Evolutionary conservation across 2,329 filamentous ascomycete genomes (phyloP), one percentile per base, ranked within the genome.

Genomic region (Beauveria pseudobassiana): DNA sequence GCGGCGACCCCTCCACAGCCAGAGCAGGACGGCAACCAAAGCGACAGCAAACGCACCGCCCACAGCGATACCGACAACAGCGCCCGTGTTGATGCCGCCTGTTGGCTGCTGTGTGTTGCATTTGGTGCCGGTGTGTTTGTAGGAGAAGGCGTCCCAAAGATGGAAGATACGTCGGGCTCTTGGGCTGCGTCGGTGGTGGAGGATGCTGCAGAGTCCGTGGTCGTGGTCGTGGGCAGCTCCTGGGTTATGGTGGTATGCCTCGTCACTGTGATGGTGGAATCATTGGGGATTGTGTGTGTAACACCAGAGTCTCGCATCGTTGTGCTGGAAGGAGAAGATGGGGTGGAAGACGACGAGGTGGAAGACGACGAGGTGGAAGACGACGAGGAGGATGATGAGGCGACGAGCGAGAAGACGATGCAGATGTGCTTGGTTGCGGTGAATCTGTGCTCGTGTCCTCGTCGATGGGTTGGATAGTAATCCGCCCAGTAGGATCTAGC

Each of bases 251-350:
- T 62, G n/a, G 73, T 76, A 56, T 73, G 72, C 46, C 62, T 71
- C 10, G 72, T 76, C 18, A 75, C 62, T 1, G 74, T 76, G 49
- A 76, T 66, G 43, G 69, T 65, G 3, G 69, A 67, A 40, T 69
- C 67, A 59, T 74, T 76, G 7, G 73, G 71, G 45, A 76, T 69
- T 8, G 72, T 75, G 51, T 69, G 71, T 22, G 73, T 76, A 56
- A 68, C 68, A 22, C 73, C 73, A 12, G 74, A 75, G 63, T 75
- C 74, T 12, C 72, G 73, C 67, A 69, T 71, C 1, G 68, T 3
- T 26, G 50, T 56, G 26, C 43, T 63, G 22, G 61, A 55, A 9
- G 55, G 34, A n/a, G 40, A 5, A 20, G 62, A 38, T 42, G 51
- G 1, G 24, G 34, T 24, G 22, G 56, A n/a, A 20, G 46, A 50